A percentile compares a stretch with the other conserved stretches of the same genome.
phyloP scores from a whole-genome alignment of 768 basidiomycete genomes.

The Stropharia rugosoannulata region DNA sequence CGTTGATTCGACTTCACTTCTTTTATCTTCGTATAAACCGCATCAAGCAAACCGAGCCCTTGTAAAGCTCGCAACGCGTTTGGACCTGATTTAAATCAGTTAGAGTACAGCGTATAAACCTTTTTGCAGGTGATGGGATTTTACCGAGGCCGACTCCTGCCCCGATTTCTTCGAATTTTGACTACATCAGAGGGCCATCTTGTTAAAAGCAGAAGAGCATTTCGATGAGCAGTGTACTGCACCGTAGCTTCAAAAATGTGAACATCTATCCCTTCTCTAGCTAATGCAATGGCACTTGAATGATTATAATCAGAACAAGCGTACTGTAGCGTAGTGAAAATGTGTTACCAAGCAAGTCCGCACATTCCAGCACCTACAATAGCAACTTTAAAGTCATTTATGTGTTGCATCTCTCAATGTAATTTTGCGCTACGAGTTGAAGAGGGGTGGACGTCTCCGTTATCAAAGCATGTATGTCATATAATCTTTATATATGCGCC shows the following conservation, averaged over 20 bases:
- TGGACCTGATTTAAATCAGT: conserved; percentile 33
- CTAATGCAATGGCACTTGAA: conserved; percentile 42
- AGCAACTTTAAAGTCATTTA: conserved; percentile 44
- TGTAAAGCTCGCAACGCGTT: conserved; percentile 48
- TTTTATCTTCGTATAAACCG: conserved; percentile 36
- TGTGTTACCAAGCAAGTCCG: conserved; percentile 41
- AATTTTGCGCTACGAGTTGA: too few relatives aligned
- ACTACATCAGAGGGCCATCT: conserved; percentile 23
- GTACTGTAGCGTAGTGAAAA: not conserved
- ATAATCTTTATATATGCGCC: too few relatives aligned
- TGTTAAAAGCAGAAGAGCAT: not conserved
- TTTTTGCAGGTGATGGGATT: not conserved
- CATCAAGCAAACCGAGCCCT: conserved; percentile 42
- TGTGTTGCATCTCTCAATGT: conserved; percentile 10
- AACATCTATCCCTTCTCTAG: conserved; percentile 39
- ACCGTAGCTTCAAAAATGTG: conserved; percentile 57
- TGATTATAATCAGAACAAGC: not conserved
- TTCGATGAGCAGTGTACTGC: conserved; percentile 7
- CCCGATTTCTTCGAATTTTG: conserved; percentile 50
- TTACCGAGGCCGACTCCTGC: conserved; percentile 54
- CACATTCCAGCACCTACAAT: conserved; percentile 59
- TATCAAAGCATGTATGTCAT: too few relatives aligned
- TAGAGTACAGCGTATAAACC: not conserved
- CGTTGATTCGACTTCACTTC: conserved; percentile 28
- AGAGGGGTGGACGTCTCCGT: too few relatives aligned